Evolutionary conservation across 352 stramenopile genomes (phyloP).

Genomic region (Aphanomyces invadans): DNA sequence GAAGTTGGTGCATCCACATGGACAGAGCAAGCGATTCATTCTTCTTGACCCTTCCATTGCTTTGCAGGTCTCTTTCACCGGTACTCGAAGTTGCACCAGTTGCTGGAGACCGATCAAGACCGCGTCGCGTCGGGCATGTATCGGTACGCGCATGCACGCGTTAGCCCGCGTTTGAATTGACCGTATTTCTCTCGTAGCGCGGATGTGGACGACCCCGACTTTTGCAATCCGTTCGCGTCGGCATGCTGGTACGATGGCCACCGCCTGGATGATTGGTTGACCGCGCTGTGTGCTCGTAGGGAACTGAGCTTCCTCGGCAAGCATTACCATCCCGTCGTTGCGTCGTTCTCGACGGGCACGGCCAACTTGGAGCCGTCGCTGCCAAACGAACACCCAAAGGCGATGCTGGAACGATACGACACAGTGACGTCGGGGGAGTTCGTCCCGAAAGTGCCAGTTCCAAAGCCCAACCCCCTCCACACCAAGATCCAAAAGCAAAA

Average conservation of each 20-base stretch:
- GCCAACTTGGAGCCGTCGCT: conserved; percentile 49
- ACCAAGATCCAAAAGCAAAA: conserved; percentile 58
- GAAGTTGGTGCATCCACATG: conserved; percentile 27
- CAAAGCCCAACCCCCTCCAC: conserved; percentile 58
- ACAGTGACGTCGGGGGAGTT: conserved; percentile 37
- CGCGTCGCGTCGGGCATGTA: conserved; percentile 90
- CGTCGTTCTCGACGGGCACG: conserved; percentile 54
- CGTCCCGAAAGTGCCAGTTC: conserved; percentile 50
- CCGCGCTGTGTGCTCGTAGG: too few relatives aligned
- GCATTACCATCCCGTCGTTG: conserved; percentile 79
- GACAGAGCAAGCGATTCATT: neutral
- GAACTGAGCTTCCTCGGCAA: conserved; percentile 85
- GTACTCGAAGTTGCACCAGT: conserved; percentile 90
- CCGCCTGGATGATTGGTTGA: too few relatives aligned
- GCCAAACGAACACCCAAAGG: conserved; percentile 55
- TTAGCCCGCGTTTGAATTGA: neutral
- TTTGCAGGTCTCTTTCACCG: conserved; percentile 64
- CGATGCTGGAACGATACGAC: conserved; percentile 60
- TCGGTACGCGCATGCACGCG: conserved; percentile 29
- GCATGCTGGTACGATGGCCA: conserved; percentile 79
- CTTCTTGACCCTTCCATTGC: neutral
- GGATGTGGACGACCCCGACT: conserved; percentile 91
- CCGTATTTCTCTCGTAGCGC: conserved; percentile 28
- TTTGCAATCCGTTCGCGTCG: conserved; percentile 91
- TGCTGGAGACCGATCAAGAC: conserved; percentile 95